Evolutionary conservation across 78 protist genomes (phyloP).

Genomic region (Planoprotostelium fungivorum): DNA sequence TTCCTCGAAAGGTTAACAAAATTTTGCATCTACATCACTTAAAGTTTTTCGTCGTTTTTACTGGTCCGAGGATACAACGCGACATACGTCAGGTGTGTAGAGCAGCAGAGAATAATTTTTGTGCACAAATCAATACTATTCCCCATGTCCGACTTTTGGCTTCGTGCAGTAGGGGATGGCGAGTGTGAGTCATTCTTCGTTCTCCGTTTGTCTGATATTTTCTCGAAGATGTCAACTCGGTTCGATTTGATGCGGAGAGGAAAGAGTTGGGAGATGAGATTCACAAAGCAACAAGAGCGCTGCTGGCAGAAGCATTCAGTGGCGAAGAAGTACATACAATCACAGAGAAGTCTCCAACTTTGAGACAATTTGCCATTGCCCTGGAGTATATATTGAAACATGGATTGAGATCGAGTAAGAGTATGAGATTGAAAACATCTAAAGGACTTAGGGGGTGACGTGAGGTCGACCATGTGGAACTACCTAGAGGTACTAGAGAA

Average conservation of each 20-base stretch:
- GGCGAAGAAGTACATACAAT: background rate
- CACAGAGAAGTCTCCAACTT: background rate
- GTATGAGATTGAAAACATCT: no score
- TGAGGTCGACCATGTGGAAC: background rate
- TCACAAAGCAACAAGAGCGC: background rate
- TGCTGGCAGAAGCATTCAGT: background rate
- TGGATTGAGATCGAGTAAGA: background rate
- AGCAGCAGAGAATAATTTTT: no score
- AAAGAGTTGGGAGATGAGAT: background rate
- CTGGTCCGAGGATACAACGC: no score
- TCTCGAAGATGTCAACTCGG: background rate
- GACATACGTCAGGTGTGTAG: no score
- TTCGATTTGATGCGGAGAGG: background rate
- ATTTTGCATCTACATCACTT: no score
- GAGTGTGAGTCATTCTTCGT: background rate
- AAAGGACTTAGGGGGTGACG: background rate
- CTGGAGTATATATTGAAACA: background rate
- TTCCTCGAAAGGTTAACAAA: no score
- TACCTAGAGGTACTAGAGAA: background rate
- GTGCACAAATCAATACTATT: no score
- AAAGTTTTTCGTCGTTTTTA: no score
- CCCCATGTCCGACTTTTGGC: slow-evolving; percentile 1
- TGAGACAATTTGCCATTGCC: background rate
- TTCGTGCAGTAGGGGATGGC: background rate
- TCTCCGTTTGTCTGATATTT: background rate